Evolutionary conservation across 331 rosid genomes (phyloP), one percentile per base, ranked within the genome.

Genomic region (Ulmus americana): DNA sequence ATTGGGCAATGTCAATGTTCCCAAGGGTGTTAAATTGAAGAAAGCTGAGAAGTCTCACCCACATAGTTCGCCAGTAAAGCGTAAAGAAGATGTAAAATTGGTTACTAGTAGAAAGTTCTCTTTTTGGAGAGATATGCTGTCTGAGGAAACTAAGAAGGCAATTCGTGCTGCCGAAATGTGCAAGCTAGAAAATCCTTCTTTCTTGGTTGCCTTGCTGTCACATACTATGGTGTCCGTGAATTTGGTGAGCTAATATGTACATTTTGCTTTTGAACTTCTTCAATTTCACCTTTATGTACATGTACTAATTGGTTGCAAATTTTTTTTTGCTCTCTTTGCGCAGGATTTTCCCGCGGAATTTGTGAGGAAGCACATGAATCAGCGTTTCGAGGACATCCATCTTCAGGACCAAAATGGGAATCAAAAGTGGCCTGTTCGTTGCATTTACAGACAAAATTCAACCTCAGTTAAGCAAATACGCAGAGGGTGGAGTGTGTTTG

Each of bases 111-210:
- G 39, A 6, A 12, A 12, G 6, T 6, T 14, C 42, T 28, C 12
- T 20, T 65, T 44, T 55, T 40, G 55, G 0, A 7, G 14, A 51
- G 3, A 8, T 0, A 1, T 1, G 46, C 16, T 40, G 14, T 5
- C 53, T 15, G 28, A 41, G 43, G 28, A 16, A 45, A 4, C 41
- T 5, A 18, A 68, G 22, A 55, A 46, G 46, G 42, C 63, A 18
- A 43, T 61, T 39, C 68, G n/a, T 43, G 15, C 55, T 0, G 64
- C 53, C 20, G 7, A 8, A 55, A 46, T 55, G 63, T 13, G 7
- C 39, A 39, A 59, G 58, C 51, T 48, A 5, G 38, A 63, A 41
- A 63, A 69, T 64, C 79, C 75, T 44, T 69, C 74, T 51, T 75
- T 75, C 15, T 59, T 59, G 38, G 75, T 75, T 5, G 64, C 55